Base-by-base conservation (phyloP, 1,284 basidiomycete species). In the Erythrobasidium hasegawianum region DNA sequence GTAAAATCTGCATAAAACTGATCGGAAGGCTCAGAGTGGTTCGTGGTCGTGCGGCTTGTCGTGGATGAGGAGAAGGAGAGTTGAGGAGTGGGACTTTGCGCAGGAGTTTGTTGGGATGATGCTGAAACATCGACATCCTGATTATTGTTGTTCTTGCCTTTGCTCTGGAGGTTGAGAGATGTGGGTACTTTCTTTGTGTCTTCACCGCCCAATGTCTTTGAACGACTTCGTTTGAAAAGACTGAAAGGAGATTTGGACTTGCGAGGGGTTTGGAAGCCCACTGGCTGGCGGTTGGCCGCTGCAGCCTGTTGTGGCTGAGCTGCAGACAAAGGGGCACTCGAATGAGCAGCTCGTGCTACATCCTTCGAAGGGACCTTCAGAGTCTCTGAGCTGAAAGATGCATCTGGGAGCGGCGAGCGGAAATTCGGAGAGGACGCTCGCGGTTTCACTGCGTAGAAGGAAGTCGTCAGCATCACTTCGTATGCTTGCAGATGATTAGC, bases 1-100 rank as follows among this genome's bases (percentile, higher is more conserved):
- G 62, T 20, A 20, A 65, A 65, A 20, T 65, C 62, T n/a, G 55
- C 56, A 24, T 65, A 65, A 39, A 65, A 65, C 27, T 64, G 61
- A 49, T 64, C 61, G 43, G 50, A 27, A 1, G 62, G 55, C 29
- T 65, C 62, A 1, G 62, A 65, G 22, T 47, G 41, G 39, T 55
- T 55, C 18, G 50, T 47, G 8, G 56, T 57, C 43, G 43, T 47
- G 8, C n/a, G 22, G n/a, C 53, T 56, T 2, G 62, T 65, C 4
- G 62, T 65, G 1, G 62, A 65, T 1, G 55, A 57, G n/a, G 62
- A 65, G 45, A 65, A 65, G 13, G 62, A 65, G 20, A 65, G 47
- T 33, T 65, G 62, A 26, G 62, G 62, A 10, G 62, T 65, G 14
- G 41, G 55, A 33, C 5, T 5, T 33, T 33, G 33, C 16, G 56